Percentiles rank a stretch among this genome's conserved stretches.
Evolutionary conservation across 75 land plant genomes (phyloP).

Genomic region (Cryptomeria japonica): DNA sequence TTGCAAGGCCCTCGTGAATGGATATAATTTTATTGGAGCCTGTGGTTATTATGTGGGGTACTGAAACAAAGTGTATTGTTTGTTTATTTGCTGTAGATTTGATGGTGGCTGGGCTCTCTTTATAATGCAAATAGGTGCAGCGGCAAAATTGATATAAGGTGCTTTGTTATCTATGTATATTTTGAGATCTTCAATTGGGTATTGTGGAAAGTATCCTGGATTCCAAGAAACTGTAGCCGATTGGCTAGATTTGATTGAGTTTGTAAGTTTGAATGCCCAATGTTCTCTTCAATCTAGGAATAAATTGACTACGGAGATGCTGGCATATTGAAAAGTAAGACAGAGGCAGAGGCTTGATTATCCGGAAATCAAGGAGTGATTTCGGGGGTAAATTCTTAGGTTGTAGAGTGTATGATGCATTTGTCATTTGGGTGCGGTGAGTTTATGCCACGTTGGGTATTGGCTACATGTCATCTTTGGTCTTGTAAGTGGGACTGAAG

Average conservation of each 20-base stretch:
- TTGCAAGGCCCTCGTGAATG: background rate
- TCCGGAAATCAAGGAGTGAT: conserved; percentile 1
- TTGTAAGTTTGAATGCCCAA: background rate
- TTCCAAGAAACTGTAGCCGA: background rate
- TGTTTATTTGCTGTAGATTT: background rate
- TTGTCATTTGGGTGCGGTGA: background rate
- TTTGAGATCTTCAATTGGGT: background rate
- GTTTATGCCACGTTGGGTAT: background rate
- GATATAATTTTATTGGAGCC: background rate
- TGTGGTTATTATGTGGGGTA: background rate
- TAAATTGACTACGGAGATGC: background rate
- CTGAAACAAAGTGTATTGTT: background rate
- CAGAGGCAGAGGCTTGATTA: background rate
- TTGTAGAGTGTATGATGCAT: background rate
- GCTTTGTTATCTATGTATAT: background rate
- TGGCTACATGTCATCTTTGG: background rate
- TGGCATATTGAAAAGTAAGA: background rate
- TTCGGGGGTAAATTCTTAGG: background rate
- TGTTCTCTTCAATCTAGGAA: background rate
- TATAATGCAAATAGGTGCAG: background rate
- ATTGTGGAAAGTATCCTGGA: background rate
- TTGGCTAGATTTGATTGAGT: background rate
- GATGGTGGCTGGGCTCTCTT: background rate
- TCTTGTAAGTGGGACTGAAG: background rate
- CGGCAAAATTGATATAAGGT: background rate